Evolutionary conservation across 1,139 yeast genomes (phyloP), one percentile per base, ranked within the genome.

Genomic region (Yamadazyma dendronema): DNA sequence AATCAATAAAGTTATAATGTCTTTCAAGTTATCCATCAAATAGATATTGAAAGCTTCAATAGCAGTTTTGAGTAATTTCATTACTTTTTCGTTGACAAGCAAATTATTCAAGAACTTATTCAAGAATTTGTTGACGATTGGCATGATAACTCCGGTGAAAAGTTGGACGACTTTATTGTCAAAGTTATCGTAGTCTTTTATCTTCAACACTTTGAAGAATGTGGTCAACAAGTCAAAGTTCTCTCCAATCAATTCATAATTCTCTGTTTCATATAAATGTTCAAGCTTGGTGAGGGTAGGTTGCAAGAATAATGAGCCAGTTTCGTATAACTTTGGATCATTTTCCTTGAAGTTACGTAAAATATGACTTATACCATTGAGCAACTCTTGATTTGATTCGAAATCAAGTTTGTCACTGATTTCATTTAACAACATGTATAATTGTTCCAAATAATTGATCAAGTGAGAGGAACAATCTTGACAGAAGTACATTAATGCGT

Each of bases 401-500:
- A 77, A 59, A 51, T 88, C 96, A 32, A 89, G 65, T 32, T 62
- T 60, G 24, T 58, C 61, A 38, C 68, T 66, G 28, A 90, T 77
- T 49, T 78, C 82, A 38, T 79, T 78, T 59, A 87, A 92, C 46
- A 92, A 81, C 45, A 79, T 71, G 50, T 82, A 81, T 38, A 94
- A 67, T 56, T 88, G 96, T 38, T 82, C 90, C 50, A 89, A 67
- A 56, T 78, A 86, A 38, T 77, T 74, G 23, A 82, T 78, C 48
- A 94, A 67, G 14, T 81, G 67, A 12, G 62, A 54, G 0, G 95
- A 76, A 54, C 98, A 94, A 60, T 94, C 98, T 53, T 86, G 86
- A 64, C 97, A 90, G 54, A 94, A 87, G 55, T 81, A 90, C 90
- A 88, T 88, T 52, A 94, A 72, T 0, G 99, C 95, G 59, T 87